Percentiles rank a stretch among this genome's conserved stretches.
Conservation (phyloP, 768 basidiomycete genomes). For the Ramaria sp. region DNA sequence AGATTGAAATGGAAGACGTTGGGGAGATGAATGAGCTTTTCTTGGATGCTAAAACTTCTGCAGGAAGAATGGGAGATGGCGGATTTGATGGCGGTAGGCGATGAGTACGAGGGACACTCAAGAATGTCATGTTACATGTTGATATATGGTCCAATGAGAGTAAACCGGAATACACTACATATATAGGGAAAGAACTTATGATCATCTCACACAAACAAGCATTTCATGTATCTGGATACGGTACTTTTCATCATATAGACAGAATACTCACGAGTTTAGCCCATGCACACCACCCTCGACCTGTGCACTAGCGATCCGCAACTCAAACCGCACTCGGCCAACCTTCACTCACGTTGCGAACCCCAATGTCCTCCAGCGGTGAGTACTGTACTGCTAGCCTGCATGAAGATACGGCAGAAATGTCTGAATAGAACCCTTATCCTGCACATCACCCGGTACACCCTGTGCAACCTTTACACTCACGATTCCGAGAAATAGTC, state of each 20-base stretch:
- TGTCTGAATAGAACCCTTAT: slow-evolving; percentile 90
- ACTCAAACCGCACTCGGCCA: slow-evolving; percentile 77
- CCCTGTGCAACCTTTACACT: slow-evolving; percentile 95
- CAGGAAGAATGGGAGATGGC: slow-evolving; percentile 38
- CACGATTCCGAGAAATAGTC: slow-evolving; percentile 93
- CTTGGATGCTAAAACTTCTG: slow-evolving; percentile 83
- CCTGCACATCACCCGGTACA: slow-evolving; percentile 92
- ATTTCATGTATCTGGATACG: slow-evolving; percentile 41
- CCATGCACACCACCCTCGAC: slow-evolving; percentile 95
- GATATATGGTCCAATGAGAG: neutral
- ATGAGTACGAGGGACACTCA: neutral
- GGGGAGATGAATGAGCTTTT: slow-evolving; percentile 92
- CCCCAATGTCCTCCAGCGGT: slow-evolving; percentile 91
- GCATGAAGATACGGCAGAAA: slow-evolving; percentile 81
- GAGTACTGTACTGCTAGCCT: slow-evolving; percentile 85
- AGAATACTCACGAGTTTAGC: slow-evolving; percentile 66
- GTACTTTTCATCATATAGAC: slow-evolving; percentile 1
- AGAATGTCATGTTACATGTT: neutral
- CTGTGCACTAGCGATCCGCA: slow-evolving; percentile 91
- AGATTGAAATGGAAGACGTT: slow-evolving; percentile 84
- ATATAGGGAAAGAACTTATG: neutral
- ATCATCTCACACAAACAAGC: slow-evolving; percentile 32
- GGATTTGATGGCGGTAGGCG: slow-evolving; percentile 21
- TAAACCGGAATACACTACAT: neutral
- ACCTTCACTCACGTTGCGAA: slow-evolving; percentile 53